These are phyloP conservation scores for Colletotrichum agaves DNA, from an alignment of 2,329 filamentous ascomycete genomes.

Conservation along the genomic window DNA sequence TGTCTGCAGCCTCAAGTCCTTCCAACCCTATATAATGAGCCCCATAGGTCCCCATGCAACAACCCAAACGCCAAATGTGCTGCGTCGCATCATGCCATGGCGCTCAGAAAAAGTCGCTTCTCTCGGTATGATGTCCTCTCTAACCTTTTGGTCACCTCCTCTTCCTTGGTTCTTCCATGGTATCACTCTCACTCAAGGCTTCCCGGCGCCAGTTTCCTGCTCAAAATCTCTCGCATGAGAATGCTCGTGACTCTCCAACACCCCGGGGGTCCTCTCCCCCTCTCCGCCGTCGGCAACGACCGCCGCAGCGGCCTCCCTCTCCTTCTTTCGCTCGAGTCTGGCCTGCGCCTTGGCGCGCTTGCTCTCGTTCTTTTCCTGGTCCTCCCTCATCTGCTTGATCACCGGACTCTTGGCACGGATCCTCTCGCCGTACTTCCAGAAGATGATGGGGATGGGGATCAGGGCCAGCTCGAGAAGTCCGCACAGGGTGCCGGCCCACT, in stretches of 20 bases:
- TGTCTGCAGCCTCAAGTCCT: not conserved
- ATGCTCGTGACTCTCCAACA: constrained; percentile 12
- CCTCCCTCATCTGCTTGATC: constrained; percentile 56
- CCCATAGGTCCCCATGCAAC: not conserved
- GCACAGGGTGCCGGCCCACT: constrained; percentile 83
- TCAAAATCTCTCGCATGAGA: constrained; percentile 7
- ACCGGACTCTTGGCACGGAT: constrained; percentile 64
- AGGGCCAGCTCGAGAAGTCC: constrained; percentile 78
- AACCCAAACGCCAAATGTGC: constrained; percentile 7
- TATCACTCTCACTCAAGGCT: constrained; percentile 1
- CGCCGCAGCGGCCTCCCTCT: constrained; percentile 28
- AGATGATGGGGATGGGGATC: constrained; percentile 83
- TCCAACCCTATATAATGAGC: not conserved
- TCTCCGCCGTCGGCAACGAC: not conserved
- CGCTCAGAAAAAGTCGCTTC: not conserved
- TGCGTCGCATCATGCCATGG: not conserved
- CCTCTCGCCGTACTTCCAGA: constrained; percentile 71
- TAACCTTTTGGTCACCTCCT: not conserved
- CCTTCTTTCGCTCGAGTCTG: constrained; percentile 41
- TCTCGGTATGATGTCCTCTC: not conserved
- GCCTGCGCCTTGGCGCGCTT: constrained; percentile 45
- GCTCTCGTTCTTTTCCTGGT: constrained; percentile 53
- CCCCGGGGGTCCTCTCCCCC: constrained; percentile 20
- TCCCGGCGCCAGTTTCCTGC: not conserved
- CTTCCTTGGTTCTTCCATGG: too few species aligned